These are phyloP conservation scores for Capsicum chinense DNA, from an alignment of 257 asterid genomes.

Conservation along the genomic window DNA sequence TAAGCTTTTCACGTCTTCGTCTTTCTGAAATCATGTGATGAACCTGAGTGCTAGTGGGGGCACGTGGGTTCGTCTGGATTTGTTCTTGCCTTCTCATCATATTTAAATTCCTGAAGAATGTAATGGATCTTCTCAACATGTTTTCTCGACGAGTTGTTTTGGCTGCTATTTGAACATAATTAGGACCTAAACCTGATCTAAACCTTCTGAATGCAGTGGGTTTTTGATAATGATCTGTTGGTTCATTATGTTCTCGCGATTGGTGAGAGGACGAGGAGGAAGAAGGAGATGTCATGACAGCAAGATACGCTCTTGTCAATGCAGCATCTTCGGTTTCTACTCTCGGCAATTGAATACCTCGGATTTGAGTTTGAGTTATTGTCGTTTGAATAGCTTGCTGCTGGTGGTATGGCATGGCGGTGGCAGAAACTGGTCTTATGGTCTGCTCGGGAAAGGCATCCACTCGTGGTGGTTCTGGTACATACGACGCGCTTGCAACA, in stretches of 20 bases:
- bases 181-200: slow-evolving; percentile 23
- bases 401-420: background rate
- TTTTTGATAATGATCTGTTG: slow-evolving; percentile 24
- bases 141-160: slow-evolving; percentile 40
- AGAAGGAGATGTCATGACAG: slow-evolving; percentile 54
- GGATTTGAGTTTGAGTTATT: slow-evolving; percentile 44
- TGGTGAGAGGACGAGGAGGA: slow-evolving; percentile 40
- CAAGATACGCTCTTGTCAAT: slow-evolving; percentile 68
- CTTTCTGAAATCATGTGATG: slow-evolving; percentile 33
- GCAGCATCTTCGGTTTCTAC: slow-evolving; percentile 60
- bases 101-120: slow-evolving; percentile 47
- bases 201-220: slow-evolving; percentile 56
- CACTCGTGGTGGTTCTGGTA: slow-evolving; percentile 35
- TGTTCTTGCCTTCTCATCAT: slow-evolving; percentile 22
- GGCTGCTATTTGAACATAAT: background rate
- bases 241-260: slow-evolving; percentile 27
- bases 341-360: slow-evolving; percentile 46
- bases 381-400: background rate
- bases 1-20: slow-evolving; percentile 27
- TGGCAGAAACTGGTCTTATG: slow-evolving; percentile 23
- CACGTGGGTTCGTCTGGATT: slow-evolving; percentile 18
- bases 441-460: slow-evolving; percentile 25
- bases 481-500: slow-evolving; percentile 36
- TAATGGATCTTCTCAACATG: slow-evolving; percentile 56
- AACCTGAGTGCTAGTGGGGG: slow-evolving; percentile 28